These are phyloP conservation scores for Scutellaria galericulata DNA, from an alignment of 257 asterid genomes.

Conservation along the genomic window DNA sequence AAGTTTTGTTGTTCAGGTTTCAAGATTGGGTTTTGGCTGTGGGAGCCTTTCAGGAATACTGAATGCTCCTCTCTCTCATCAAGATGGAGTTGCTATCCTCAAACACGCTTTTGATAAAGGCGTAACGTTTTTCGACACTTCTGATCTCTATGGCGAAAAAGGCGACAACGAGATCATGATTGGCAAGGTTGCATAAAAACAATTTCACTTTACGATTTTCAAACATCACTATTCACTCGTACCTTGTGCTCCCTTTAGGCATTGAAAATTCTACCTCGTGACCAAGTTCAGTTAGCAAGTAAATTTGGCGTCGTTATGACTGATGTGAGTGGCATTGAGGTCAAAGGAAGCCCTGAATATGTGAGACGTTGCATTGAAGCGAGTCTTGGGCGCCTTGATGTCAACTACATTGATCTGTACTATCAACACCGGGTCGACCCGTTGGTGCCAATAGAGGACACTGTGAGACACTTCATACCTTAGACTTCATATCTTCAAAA, in stretches of 20 bases:
- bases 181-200: constrained; percentile 51
- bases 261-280: constrained; percentile 54
- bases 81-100: constrained; percentile 48
- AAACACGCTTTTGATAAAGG: constrained; percentile 54
- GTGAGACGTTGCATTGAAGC: constrained; percentile 56
- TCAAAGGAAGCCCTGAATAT: constrained; percentile 56
- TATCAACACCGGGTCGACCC: constrained; percentile 54
- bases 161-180: constrained; percentile 55
- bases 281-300: constrained; percentile 54
- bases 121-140: constrained; percentile 59
- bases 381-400: constrained; percentile 57
- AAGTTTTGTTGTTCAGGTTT: constrained; percentile 40
- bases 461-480: constrained; percentile 39
- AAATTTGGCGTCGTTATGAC: constrained; percentile 51
- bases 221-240: too few species aligned
- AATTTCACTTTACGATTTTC: too few species aligned
- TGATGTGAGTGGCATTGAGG: constrained; percentile 32
- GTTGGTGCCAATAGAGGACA: constrained; percentile 62
- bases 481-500: too few species aligned
- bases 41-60: constrained; percentile 54
- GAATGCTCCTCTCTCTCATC: constrained; percentile 56
- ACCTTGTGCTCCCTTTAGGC: constrained; percentile 41
- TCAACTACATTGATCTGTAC: constrained; percentile 62
- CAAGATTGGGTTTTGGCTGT: constrained; percentile 59
- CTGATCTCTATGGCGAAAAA: constrained; percentile 45